A percentile compares a stretch with the other conserved stretches of the same genome.
Conservation (phyloP, 164 flowering plant species). For the Pachysandra terminalis region DNA sequence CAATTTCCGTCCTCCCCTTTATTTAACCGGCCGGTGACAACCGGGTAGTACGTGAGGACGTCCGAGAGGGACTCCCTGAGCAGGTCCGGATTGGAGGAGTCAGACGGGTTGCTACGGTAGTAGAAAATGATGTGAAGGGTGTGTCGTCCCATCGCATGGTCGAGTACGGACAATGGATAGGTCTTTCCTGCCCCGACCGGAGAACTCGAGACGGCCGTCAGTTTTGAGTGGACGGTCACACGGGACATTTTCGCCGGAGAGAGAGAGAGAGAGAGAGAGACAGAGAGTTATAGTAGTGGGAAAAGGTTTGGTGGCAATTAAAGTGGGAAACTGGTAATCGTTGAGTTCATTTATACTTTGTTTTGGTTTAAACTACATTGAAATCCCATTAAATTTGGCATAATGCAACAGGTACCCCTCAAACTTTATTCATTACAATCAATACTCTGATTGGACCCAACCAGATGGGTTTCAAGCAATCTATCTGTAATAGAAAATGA, state of each 20-base stretch:
- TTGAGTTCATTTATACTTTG: neutral
- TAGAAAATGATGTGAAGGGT: constrained; percentile 56
- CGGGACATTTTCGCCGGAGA: constrained; percentile 11
- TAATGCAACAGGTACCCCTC: too few species aligned
- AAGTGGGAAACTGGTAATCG: neutral
- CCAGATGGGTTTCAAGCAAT: too few species aligned
- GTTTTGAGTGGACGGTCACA: constrained; percentile 35
- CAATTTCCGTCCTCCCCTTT: constrained; percentile 45
- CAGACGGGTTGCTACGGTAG: constrained; percentile 28
- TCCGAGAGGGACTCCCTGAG: constrained; percentile 43
- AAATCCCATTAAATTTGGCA: too few species aligned
- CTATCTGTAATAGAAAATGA: too few species aligned
- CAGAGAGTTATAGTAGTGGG: constrained; percentile 8
- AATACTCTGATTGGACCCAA: too few species aligned
- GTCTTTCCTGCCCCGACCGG: constrained; percentile 46
- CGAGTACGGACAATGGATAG: constrained; percentile 42
- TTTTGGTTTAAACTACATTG: too few species aligned
- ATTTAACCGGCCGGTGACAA: constrained; percentile 59
- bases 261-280: neutral
- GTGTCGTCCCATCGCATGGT: constrained; percentile 60
- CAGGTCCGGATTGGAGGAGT: constrained; percentile 25
- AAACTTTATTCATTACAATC: too few species aligned
- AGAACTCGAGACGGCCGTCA: constrained; percentile 60
- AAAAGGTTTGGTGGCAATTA: neutral
- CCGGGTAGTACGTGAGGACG: constrained; percentile 43